Percentiles rank a stretch among this genome's conserved stretches.
phyloP scores from a whole-genome alignment of 768 basidiomycete genomes.

The Boletus patriciae region DNA sequence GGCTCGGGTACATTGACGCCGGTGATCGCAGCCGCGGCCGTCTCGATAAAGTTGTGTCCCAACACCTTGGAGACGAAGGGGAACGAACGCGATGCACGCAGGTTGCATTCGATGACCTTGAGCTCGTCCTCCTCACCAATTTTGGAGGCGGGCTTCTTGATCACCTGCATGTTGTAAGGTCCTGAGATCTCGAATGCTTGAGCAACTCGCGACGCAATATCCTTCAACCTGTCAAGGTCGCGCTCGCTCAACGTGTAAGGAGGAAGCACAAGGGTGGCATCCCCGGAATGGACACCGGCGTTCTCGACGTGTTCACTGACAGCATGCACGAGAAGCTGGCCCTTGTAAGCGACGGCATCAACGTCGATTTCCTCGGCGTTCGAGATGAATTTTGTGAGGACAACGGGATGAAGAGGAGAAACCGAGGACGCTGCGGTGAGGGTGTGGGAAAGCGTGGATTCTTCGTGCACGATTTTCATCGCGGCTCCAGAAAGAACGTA shows the following conservation, averaged over 20 bases:
- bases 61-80: constrained; percentile 99
- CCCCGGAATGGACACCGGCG: constrained; percentile 97
- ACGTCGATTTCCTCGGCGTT: constrained; percentile 97
- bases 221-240: constrained; percentile 88
- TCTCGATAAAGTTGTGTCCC: constrained; percentile 95
- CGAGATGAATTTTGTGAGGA: constrained; percentile 99
- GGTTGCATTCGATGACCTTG: constrained; percentile 98
- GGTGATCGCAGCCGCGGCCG: constrained; percentile 85
- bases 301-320: constrained; percentile 99
- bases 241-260: constrained; percentile 75
- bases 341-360: constrained; percentile 94
- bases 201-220: constrained; percentile 93
- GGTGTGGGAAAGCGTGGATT: constrained; percentile 84
- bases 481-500: constrained; percentile 98
- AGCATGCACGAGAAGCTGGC: constrained; percentile 90
- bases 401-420: constrained; percentile 95
- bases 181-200: constrained; percentile 95
- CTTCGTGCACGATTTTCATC: constrained; percentile 98
- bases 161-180: constrained; percentile 99
- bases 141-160: constrained; percentile 66
- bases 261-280: constrained; percentile 95
- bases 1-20: constrained; percentile 87
- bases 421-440: constrained; percentile 96
- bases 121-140: constrained; percentile 62
- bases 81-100: constrained; percentile 97